Conservation (phyloP, 2,329 filamentous ascomycete genomes). For the Neoscytalidium dimidiatum region DNA sequence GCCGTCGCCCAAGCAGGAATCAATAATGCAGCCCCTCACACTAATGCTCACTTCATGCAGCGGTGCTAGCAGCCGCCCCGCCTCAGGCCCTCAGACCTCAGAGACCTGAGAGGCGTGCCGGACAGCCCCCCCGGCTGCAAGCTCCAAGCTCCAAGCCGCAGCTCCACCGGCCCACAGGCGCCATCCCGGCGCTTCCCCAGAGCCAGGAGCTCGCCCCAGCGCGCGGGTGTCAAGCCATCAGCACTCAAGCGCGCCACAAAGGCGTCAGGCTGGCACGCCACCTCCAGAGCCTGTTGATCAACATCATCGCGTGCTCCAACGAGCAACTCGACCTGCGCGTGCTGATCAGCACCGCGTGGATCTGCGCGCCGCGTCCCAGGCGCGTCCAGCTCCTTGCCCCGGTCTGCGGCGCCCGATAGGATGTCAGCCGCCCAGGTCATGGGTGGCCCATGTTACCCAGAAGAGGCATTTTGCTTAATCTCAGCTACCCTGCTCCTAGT, state of each 20-base stretch:
- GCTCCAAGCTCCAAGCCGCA: background rate
- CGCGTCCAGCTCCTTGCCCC: background rate
- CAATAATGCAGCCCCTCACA: conserved; percentile 10
- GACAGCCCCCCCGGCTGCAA: background rate
- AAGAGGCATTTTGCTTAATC: conserved; percentile 9
- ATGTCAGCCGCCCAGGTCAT: conserved; percentile 18
- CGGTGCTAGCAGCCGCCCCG: background rate
- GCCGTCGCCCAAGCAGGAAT: background rate
- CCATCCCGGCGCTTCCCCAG: background rate
- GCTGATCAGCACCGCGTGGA: conserved; percentile 4
- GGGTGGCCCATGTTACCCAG: conserved; percentile 13
- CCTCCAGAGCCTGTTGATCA: background rate
- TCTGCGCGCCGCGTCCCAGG: background rate
- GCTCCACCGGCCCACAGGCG: background rate
- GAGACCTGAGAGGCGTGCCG: too few relatives aligned
- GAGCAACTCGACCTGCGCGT: background rate
- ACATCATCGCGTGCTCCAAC: conserved; percentile 1
- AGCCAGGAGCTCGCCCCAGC: background rate
- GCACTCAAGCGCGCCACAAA: background rate
- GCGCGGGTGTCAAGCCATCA: background rate
- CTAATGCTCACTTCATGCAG: background rate
- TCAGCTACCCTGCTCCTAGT: background rate
- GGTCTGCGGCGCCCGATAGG: conserved; percentile 9
- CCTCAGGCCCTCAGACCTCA: too few relatives aligned
- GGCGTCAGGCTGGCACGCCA: background rate